A percentile compares a stretch with the other conserved stretches of the same genome.
Conservation (phyloP, 2,329 filamentous ascomycete species). For the Lasiodiplodia citricola region DNA sequence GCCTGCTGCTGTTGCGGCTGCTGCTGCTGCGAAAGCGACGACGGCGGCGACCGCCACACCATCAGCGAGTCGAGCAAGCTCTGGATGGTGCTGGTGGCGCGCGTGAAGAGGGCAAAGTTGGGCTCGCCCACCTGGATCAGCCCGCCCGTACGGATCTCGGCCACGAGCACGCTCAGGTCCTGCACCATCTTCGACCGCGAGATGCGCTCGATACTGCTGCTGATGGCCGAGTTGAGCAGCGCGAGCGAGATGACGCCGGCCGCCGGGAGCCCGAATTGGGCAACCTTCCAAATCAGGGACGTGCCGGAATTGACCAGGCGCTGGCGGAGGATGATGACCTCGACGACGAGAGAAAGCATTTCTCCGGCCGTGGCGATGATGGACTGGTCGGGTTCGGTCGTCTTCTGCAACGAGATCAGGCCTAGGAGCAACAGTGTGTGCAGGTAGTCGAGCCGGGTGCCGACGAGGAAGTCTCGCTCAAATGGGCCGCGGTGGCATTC, state of each 20-base stretch:
- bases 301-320: slow-evolving; percentile 42
- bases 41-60: neutral
- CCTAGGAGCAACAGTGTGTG: slow-evolving; percentile 41
- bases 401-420: slow-evolving; percentile 31
- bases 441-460: slow-evolving; percentile 40
- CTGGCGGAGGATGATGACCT: slow-evolving; percentile 37
- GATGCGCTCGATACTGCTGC: neutral
- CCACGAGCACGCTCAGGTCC: slow-evolving; percentile 40
- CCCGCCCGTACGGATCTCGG: slow-evolving; percentile 38
- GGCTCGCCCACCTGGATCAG: neutral
- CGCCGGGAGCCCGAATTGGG: slow-evolving; percentile 42
- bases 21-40: neutral
- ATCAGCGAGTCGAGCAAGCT: neutral
- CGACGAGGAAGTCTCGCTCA: slow-evolving; percentile 41
- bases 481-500: slow-evolving; percentile 30
- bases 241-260: slow-evolving; percentile 41
- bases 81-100: neutral
- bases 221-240: slow-evolving; percentile 30
- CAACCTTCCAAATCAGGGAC: slow-evolving; percentile 41
- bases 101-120: slow-evolving; percentile 1
- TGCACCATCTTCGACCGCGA: slow-evolving; percentile 31
- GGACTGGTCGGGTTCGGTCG: slow-evolving; percentile 33
- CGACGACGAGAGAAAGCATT: slow-evolving; percentile 39
- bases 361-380: slow-evolving; percentile 35
- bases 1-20: no score